Evolutionary conservation across 129 eudicot genomes (phyloP).

Genomic region (Solidago caesia): DNA sequence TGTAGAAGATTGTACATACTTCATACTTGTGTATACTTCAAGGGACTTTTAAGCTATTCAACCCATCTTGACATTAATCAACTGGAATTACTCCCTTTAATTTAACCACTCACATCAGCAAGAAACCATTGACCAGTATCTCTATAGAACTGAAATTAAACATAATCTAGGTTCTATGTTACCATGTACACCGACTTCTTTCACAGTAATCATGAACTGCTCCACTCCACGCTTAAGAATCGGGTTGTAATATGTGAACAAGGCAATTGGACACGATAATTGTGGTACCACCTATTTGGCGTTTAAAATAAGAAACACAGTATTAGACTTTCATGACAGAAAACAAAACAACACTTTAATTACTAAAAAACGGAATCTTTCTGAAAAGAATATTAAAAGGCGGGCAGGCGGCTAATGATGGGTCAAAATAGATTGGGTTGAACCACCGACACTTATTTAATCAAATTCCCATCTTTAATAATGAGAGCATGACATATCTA

Average conservation of each 20-base stretch:
- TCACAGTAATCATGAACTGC: slow-evolving; percentile 78
- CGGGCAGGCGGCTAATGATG: too few relatives aligned
- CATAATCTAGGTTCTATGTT: slow-evolving; percentile 19
- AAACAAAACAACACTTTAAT: neutral
- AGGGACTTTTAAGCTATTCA: neutral
- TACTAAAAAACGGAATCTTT: neutral
- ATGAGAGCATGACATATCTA: neutral
- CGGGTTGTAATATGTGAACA: slow-evolving; percentile 93
- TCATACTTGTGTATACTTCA: neutral
- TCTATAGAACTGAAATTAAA: slow-evolving; percentile 6
- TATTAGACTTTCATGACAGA: slow-evolving; percentile 14
- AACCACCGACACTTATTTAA: neutral
- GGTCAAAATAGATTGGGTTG: neutral
- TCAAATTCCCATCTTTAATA: neutral
- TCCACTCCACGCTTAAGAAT: slow-evolving; percentile 89
- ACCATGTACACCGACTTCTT: slow-evolving; percentile 88
- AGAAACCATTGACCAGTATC: neutral
- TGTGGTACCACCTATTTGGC: slow-evolving; percentile 72
- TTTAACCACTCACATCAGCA: neutral
- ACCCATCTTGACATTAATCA: neutral
- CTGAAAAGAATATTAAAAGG: neutral
- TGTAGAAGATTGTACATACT: too few relatives aligned
- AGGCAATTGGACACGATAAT: slow-evolving; percentile 80
- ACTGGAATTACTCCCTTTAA: neutral
- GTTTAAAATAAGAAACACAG: slow-evolving; percentile 11